Conservation (phyloP, 108 stramenopile species). For the Discostella stelligeroides region DNA sequence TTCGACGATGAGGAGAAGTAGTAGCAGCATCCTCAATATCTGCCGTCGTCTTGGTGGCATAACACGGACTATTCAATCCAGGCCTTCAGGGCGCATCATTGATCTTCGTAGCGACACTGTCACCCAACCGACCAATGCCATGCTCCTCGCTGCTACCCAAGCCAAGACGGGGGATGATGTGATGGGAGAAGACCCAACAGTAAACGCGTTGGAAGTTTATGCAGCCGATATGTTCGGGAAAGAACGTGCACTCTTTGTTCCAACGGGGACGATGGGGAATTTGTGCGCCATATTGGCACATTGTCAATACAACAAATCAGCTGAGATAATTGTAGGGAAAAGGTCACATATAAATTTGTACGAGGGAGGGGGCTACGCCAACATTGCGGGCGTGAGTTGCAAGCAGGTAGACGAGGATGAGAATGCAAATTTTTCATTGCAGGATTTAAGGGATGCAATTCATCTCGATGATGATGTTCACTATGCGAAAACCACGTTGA, state of each 20-base stretch:
- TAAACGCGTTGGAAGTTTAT: conserved; percentile 77
- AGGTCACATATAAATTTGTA: conserved; percentile 77
- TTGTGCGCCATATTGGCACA: conserved; percentile 88
- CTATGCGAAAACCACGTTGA: conserved; percentile 81
- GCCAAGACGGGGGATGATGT: conserved; percentile 96
- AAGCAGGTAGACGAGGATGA: conserved; percentile 74
- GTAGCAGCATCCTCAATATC: background rate
- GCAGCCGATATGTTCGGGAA: conserved; percentile 91
- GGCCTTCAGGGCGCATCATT: conserved; percentile 24
- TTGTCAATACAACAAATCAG: conserved; percentile 79
- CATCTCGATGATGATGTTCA: conserved; percentile 88
- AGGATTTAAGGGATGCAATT: conserved; percentile 65
- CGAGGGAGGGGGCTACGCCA: conserved; percentile 72
- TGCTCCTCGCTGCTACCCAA: conserved; percentile 62
- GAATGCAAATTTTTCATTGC: conserved; percentile 64
- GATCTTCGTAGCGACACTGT: conserved; percentile 97
- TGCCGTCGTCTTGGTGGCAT: background rate
- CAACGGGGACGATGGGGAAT: conserved; percentile 98
- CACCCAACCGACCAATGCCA: conserved; percentile 83
- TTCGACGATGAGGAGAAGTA: no score
- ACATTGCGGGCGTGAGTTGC: conserved; percentile 77
- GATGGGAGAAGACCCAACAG: conserved; percentile 95
- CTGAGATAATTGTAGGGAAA: conserved; percentile 75
- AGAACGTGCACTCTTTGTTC: conserved; percentile 91
- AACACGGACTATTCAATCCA: background rate